These are phyloP conservation scores for Solanum clarkiae DNA, from an alignment of 257 asterid genomes.

Conservation along the genomic window DNA sequence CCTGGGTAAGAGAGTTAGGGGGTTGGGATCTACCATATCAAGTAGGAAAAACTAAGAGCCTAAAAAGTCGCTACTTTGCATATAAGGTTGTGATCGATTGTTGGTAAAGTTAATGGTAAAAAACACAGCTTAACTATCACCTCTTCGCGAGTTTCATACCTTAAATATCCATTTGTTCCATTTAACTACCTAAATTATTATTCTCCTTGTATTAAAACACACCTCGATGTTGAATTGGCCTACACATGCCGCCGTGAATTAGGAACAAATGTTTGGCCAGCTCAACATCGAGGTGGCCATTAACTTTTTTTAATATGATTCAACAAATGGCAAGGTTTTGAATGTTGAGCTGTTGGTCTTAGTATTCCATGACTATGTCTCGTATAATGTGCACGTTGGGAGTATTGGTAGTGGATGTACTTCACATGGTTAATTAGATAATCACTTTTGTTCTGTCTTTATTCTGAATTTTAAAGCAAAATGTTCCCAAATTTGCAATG, in stretches of 20 bases:
- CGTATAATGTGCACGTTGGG: background rate
- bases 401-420: background rate
- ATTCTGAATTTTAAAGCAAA: background rate
- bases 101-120: background rate
- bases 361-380: background rate
- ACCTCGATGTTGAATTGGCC: no score
- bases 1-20: background rate
- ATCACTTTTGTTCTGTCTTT: background rate
- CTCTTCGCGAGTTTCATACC: no score
- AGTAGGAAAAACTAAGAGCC: background rate
- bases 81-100: background rate
- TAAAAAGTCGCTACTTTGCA: background rate
- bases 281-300: no score
- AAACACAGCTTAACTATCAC: no score
- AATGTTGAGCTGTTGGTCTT: background rate
- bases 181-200: no score
- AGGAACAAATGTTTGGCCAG: no score
- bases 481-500: background rate
- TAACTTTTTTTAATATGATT: background rate
- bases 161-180: no score
- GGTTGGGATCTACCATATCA: background rate
- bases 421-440: background rate
- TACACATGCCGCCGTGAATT: no score
- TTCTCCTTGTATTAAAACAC: no score
- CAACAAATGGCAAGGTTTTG: background rate